Percentiles rank a stretch among this genome's conserved stretches.
These are phyloP conservation scores for Aplosporella prunicola DNA, from an alignment of 2,329 filamentous ascomycete genomes.

Conservation along the genomic window DNA sequence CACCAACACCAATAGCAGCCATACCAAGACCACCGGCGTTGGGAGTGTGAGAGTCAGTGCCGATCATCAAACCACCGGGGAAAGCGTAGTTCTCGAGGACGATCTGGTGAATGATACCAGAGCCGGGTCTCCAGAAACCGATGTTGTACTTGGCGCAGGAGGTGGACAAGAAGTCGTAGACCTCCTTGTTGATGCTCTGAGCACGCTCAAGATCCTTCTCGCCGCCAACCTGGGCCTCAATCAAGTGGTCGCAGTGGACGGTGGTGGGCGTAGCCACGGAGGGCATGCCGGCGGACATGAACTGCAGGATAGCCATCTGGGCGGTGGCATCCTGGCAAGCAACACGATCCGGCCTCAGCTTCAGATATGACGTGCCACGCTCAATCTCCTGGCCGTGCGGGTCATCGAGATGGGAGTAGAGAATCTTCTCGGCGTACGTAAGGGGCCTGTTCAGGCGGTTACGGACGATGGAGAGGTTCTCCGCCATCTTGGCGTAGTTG, in stretches of 20 bases:
- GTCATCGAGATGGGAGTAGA: constrained; percentile 98
- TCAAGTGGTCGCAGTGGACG: constrained; percentile 98
- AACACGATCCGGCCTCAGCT: constrained; percentile 92
- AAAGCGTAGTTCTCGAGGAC: constrained; percentile 98
- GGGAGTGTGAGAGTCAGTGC: constrained; percentile 95
- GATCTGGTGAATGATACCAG: constrained; percentile 99
- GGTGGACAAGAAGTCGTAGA: constrained; percentile 91
- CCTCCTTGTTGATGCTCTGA: constrained; percentile 93
- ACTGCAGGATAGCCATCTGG: constrained; percentile 99
- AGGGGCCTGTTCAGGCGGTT: constrained; percentile 83
- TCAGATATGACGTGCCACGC: constrained; percentile 91
- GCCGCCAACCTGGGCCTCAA: constrained; percentile 91
- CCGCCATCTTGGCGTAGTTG: constrained; percentile 98
- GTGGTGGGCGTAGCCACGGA: constrained; percentile 89
- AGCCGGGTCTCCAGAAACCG: constrained; percentile 98
- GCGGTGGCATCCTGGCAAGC: constrained; percentile 99
- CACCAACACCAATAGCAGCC: constrained; percentile 90
- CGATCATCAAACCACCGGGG: constrained; percentile 94
- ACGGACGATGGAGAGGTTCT: constrained; percentile 90
- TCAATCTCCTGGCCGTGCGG: constrained; percentile 93
- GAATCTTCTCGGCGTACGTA: constrained; percentile 94
- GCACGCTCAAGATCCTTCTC: constrained; percentile 88
- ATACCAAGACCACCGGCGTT: constrained; percentile 95
- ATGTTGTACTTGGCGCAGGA: constrained; percentile 99
- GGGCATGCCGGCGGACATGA: constrained; percentile 98